Evolutionary conservation across 2,329 filamentous ascomycete species (phyloP).

Genomic region (Phyllosticta paracitricarpa): DNA sequence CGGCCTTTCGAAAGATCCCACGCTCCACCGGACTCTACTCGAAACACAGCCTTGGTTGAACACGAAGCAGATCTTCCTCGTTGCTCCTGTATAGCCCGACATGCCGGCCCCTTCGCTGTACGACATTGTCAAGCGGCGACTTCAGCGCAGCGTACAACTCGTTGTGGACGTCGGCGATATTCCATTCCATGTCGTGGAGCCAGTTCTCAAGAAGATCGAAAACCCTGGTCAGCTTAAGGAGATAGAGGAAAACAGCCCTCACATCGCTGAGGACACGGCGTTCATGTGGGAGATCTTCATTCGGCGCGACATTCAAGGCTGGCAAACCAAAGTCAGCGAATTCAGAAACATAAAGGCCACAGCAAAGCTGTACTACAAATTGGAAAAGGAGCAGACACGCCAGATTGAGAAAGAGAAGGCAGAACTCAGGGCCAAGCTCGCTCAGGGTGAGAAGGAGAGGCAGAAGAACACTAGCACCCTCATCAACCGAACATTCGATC

Average conservation of each 20-base stretch:
- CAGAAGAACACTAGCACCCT: constrained; percentile 10
- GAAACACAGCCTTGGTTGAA: background rate
- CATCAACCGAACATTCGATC: constrained; percentile 1
- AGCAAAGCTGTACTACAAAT: constrained; percentile 61
- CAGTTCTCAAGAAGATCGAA: constrained; percentile 62
- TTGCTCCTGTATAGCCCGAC: background rate
- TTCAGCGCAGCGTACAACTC: constrained; percentile 31
- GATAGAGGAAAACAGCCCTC: constrained; percentile 67
- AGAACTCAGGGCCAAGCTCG: constrained; percentile 17
- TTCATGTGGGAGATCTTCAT: constrained; percentile 77
- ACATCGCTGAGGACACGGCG: constrained; percentile 57
- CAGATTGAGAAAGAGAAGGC: constrained; percentile 25
- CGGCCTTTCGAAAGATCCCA: background rate
- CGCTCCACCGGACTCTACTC: background rate
- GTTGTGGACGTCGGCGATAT: constrained; percentile 63
- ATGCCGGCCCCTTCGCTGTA: constrained; percentile 30
- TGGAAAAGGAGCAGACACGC: constrained; percentile 30
- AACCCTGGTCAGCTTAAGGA: constrained; percentile 60
- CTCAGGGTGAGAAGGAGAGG: constrained; percentile 1
- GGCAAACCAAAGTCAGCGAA: constrained; percentile 52
- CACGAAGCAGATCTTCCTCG: background rate
- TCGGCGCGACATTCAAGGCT: constrained; percentile 61
- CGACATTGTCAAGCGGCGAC: constrained; percentile 30
- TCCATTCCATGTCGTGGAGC: constrained; percentile 54
- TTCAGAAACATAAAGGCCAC: constrained; percentile 61